Evolutionary conservation across 139 green algal species (phyloP).

Genomic region (Auxenochlorella pyrenoidosa): DNA sequence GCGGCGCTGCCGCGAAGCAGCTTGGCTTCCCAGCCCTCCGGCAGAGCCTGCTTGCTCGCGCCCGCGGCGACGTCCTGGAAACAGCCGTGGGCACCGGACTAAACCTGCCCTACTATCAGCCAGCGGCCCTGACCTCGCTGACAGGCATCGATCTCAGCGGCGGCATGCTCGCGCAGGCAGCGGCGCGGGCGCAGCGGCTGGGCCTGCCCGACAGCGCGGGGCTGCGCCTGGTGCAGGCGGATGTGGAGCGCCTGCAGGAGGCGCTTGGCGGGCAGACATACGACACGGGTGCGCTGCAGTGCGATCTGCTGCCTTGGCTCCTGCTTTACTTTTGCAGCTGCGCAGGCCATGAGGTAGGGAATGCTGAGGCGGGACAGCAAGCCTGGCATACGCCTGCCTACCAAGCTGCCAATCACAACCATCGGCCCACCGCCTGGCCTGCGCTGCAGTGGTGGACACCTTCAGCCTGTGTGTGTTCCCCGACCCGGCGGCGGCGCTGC

Average conservation of each 20-base stretch:
- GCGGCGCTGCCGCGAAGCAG: conserved; percentile 50
- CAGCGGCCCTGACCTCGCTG: conserved; percentile 34
- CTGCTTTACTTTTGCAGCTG: background rate
- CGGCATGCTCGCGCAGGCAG: conserved; percentile 67
- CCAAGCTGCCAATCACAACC: no score
- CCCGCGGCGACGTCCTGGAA: conserved; percentile 71
- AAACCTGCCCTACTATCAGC: conserved; percentile 74
- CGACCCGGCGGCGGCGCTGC: conserved; percentile 60
- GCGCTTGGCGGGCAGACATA: background rate
- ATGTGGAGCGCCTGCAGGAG: conserved; percentile 18
- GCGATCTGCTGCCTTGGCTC: background rate
- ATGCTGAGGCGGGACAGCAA: no score
- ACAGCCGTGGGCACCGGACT: conserved; percentile 76
- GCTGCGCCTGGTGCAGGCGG: conserved; percentile 7
- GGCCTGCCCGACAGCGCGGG: background rate
- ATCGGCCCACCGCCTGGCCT: background rate
- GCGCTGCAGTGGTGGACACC: conserved; percentile 79
- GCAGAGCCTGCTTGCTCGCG: conserved; percentile 45
- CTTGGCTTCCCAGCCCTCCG: conserved; percentile 68
- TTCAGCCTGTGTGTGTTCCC: conserved; percentile 76
- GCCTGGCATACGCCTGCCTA: no score
- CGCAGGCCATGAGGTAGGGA: no score
- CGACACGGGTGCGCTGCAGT: conserved; percentile 12
- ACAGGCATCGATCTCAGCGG: conserved; percentile 66
- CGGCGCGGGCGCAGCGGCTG: background rate